A percentile compares a stretch with the other conserved stretches of the same genome.
Evolutionary conservation across 768 basidiomycete genomes (phyloP).

Genomic region (Tylopilus plumbeoviolaceoides): DNA sequence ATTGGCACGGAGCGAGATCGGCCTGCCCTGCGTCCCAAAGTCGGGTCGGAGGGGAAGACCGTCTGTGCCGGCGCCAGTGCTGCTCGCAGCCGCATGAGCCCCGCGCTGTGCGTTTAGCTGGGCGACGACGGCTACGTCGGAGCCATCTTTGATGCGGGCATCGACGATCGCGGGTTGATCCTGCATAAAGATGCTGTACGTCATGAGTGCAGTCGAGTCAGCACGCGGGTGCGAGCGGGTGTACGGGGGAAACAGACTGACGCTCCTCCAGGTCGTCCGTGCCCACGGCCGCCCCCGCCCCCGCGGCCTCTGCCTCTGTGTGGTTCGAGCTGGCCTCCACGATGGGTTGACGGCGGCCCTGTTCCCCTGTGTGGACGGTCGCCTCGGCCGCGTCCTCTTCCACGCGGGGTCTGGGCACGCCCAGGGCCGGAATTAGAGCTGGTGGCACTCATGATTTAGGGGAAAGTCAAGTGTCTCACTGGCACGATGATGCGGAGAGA

Average conservation of each 20-base stretch:
- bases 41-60: slow-evolving; percentile 43
- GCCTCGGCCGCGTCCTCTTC: not conserved
- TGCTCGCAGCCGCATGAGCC: not conserved
- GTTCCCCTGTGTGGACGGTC: slow-evolving; percentile 18
- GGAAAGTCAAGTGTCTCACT: too few species aligned
- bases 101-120: slow-evolving; percentile 16
- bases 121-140: slow-evolving; percentile 36
- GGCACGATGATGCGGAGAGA: too few species aligned
- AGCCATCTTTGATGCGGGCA: slow-evolving; percentile 44
- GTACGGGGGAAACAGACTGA: slow-evolving; percentile 4
- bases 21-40: slow-evolving; percentile 39
- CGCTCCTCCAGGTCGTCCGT: slow-evolving; percentile 16
- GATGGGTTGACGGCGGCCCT: too few species aligned
- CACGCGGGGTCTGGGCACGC: slow-evolving; percentile 3
- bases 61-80: not conserved
- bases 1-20: slow-evolving; percentile 44
- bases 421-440: not conserved
- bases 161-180: slow-evolving; percentile 44
- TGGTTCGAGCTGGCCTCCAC: slow-evolving; percentile 10
- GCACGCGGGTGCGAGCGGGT: not conserved
- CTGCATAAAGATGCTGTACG: slow-evolving; percentile 32
- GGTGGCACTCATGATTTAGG: slow-evolving; percentile 2
- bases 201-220: too few species aligned
- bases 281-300: too few species aligned
- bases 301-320: slow-evolving; percentile 26